phyloP scores from a whole-genome alignment of 1,284 basidiomycete genomes.

The Sphagnurus paluster region DNA sequence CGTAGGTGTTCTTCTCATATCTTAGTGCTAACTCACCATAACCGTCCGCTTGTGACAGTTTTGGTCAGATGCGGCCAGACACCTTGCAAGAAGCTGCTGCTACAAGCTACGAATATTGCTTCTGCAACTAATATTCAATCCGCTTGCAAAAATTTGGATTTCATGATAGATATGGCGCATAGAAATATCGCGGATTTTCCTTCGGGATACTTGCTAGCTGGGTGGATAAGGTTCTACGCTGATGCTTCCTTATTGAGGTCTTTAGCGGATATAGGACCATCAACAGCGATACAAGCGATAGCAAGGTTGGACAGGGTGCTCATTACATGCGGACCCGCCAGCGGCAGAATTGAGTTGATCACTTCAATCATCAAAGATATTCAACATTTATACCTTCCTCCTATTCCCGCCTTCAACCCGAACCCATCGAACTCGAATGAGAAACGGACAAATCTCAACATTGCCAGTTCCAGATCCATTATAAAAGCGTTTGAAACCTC shows the following conservation, averaged over 20 bases:
- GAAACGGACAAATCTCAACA: slow-evolving; percentile 4
- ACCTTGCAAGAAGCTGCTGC: slow-evolving; percentile 23
- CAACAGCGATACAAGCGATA: slow-evolving; percentile 41
- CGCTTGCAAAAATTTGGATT: slow-evolving; percentile 26
- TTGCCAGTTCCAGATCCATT: slow-evolving; percentile 22
- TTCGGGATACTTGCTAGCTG: slow-evolving; percentile 23
- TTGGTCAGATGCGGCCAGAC: slow-evolving; percentile 22
- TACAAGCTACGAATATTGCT: slow-evolving; percentile 24
- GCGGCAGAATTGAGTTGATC: slow-evolving; percentile 61
- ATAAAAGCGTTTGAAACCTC: slow-evolving; percentile 42
- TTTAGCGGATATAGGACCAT: slow-evolving; percentile 38
- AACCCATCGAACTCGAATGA: slow-evolving; percentile 10
- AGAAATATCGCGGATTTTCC: slow-evolving; percentile 31
- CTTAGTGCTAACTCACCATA: neutral
- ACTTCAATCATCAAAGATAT: slow-evolving; percentile 56
- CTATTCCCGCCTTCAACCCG: slow-evolving; percentile 6
- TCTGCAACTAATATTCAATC: slow-evolving; percentile 15
- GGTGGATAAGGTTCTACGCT: slow-evolving; percentile 65
- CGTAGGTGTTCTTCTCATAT: slow-evolving; percentile 14
- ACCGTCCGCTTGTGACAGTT: slow-evolving; percentile 11
- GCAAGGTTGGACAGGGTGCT: slow-evolving; percentile 75
- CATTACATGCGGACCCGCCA: slow-evolving; percentile 81
- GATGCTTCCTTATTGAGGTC: slow-evolving; percentile 60
- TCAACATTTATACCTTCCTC: slow-evolving; percentile 34
- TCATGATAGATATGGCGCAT: slow-evolving; percentile 35